These are phyloP conservation scores for Botrytis elliptica DNA, from an alignment of 2,329 filamentous ascomycete genomes.

Conservation along the genomic window DNA sequence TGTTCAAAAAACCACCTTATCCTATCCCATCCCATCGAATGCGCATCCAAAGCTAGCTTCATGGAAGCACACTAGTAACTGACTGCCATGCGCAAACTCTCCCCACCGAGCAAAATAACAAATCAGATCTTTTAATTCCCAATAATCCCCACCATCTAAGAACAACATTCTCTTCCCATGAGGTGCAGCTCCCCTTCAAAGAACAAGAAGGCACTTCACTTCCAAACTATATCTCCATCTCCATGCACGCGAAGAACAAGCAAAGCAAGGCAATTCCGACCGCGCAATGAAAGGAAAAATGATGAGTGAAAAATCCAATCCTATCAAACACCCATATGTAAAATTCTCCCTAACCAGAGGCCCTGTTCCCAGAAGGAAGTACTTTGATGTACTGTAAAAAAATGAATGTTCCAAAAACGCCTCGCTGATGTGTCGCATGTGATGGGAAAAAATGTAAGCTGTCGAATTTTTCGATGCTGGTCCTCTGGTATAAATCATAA, in stretches of 20 bases:
- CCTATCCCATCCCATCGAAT: neutral
- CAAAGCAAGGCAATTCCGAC: neutral
- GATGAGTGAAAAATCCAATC: neutral
- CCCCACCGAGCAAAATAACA: neutral
- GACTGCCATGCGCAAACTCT: neutral
- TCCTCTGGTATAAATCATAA: slow-evolving; percentile 22
- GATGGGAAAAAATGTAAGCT: slow-evolving; percentile 19
- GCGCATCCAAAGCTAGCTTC: neutral
- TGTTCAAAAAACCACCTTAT: neutral
- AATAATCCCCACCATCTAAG: neutral
- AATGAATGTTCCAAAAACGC: slow-evolving; percentile 17
- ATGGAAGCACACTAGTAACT: neutral
- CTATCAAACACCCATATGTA: slow-evolving; percentile 16
- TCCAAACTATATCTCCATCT: neutral
- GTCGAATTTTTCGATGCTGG: slow-evolving; percentile 16
- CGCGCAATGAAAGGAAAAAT: neutral
- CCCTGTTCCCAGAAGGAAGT: slow-evolving; percentile 18
- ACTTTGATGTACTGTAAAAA: slow-evolving; percentile 19
- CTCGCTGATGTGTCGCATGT: slow-evolving; percentile 23
- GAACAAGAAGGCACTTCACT: neutral
- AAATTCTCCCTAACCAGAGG: slow-evolving; percentile 22
- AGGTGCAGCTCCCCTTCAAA: neutral
- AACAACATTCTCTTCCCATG: neutral
- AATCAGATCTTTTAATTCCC: neutral
- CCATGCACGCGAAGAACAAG: neutral